These are phyloP conservation scores for Aquanectria penicillioides DNA, from an alignment of 2,329 filamentous ascomycete genomes.

Conservation along the genomic window DNA sequence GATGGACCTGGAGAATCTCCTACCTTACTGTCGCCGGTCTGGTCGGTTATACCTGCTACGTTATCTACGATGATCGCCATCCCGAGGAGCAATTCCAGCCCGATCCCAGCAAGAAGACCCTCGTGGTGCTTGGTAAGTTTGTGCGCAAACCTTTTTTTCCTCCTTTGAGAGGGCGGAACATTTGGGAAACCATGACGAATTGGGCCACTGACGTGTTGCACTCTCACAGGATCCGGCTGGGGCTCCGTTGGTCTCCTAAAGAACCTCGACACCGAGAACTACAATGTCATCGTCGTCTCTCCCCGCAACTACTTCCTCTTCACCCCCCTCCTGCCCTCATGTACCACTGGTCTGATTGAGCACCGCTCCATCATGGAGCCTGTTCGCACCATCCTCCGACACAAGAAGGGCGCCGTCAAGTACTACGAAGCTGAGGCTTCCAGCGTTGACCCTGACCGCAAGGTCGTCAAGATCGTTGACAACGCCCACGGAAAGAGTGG, in stretches of 20 bases:
- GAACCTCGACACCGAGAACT: conserved; percentile 98
- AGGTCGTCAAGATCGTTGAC: conserved; percentile 88
- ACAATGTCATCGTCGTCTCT: conserved; percentile 98
- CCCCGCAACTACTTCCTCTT: conserved; percentile 99
- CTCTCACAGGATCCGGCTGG: conserved; percentile 85
- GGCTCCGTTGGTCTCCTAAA: conserved; percentile 94
- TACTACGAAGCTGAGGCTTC: conserved; percentile 98
- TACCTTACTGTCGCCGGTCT: conserved; percentile 79
- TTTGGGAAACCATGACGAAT: conserved; percentile 20
- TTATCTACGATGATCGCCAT: conserved; percentile 84
- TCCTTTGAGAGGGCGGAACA: neutral
- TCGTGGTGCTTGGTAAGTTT: conserved; percentile 87
- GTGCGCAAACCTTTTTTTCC: neutral
- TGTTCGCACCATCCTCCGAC: conserved; percentile 92
- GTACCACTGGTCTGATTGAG: conserved; percentile 96
- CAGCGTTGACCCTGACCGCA: conserved; percentile 92
- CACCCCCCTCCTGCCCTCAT: conserved; percentile 95
- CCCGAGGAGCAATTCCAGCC: conserved; percentile 81
- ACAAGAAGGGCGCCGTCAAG: conserved; percentile 92
- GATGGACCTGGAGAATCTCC: conserved; percentile 85
- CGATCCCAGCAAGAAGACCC: conserved; percentile 93
- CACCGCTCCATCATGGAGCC: conserved; percentile 99
- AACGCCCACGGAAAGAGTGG: conserved; percentile 90
- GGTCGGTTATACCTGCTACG: conserved; percentile 78
- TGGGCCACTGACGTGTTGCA: conserved; percentile 36